Evolutionary conservation across 345 rosid species (phyloP), one percentile per base, ranked within the genome.

Genomic region (Populus alba): DNA sequence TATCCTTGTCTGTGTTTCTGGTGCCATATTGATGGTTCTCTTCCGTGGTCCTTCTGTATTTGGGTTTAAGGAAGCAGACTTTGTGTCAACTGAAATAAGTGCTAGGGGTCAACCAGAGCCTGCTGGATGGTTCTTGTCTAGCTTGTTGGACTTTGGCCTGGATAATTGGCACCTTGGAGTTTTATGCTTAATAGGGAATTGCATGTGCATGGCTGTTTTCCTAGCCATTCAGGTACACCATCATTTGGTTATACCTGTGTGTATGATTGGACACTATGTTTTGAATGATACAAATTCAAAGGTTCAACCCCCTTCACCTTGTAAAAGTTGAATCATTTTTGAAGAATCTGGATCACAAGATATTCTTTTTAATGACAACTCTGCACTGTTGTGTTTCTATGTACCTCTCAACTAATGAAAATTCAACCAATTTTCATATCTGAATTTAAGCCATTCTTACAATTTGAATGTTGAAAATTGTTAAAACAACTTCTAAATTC

Each of bases 181-280:
- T 83, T 82, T 96, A 76, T 96, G 99, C 87, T 86, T 96, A 81
- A 85, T 96, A 22, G 99, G 99, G 62, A 96, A 96, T 87, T 96
- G 99, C 80, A 88, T 94, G 86, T 90, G 99, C 89, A 94, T 96
- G 98, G 98, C 99, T 76, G 87, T 94, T 61, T 96, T 90, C 81
- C 87, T 94, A 47, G 99, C 94, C 81, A 88, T 94, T 81, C 98
- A 96, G 99, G 99, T 96, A 88, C 83, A 29, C 51, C 51, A 47
- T 47, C 16, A 47, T 47, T 12, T 15, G 41, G 57, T 65, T 31
- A 3, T 35, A 49, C 39, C 33, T 43, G 71, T 80, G 37, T 80
- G 31, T 77, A 33, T 18, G 27, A 38, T 65, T 57, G 23, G 27
- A 18, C n/a, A 9, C 20, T 39, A 31, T 41, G 45, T 71, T 27